Evolutionary conservation across 2,329 filamentous ascomycete species (phyloP), one percentile per base, ranked within the genome.

Genomic region (Pleoardoris graminearum): DNA sequence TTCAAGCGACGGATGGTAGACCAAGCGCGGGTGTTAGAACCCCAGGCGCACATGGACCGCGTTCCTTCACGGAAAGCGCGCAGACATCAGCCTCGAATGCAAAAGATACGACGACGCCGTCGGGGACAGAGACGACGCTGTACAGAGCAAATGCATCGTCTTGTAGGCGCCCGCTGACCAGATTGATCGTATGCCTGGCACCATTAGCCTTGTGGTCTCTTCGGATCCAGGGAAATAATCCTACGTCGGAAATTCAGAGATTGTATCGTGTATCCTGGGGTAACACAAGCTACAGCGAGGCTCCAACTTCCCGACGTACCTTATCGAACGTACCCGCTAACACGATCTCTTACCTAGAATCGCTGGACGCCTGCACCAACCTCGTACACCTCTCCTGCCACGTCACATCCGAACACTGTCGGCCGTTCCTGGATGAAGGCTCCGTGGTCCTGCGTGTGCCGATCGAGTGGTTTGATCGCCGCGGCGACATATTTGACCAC

Each of bases 361-460:
- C 73, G 66, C 3, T 68, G 66, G 1, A 79, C 76, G 7, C 61
- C 63, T 4, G 68, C 58, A 0, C 77, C 78, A 6, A 77, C 63
- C 51, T 77, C 74, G 19, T 72, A 64, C 3, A 79, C 70, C 54
- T 75, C 71, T 3, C 77, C 77, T 1, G 76, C 75, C 1, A 77
- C 65, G 58, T 79, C 77, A 27, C 56, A 61, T 5, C 76, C 77
- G 27, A 66, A 47, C 14, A 73, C 60, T 5, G 59, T 41, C 48
- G 63, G 67, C 58, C 55, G 65, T 36, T 68, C 59, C 22, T 71
- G 52, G 42, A 71, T 57, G 27, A 75, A 71, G 25, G 72, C 46
- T 25, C 67, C 71, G 17, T 50, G 22, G 32, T 66, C 49, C 51
- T 63, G 64, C 55, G 67, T 58, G 54, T 51, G 56, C 22, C 53